Evolutionary conservation across 2,329 filamentous ascomycete genomes (phyloP), one percentile per base, ranked within the genome.

Genomic region (Annulohypoxylon truncatum): DNA sequence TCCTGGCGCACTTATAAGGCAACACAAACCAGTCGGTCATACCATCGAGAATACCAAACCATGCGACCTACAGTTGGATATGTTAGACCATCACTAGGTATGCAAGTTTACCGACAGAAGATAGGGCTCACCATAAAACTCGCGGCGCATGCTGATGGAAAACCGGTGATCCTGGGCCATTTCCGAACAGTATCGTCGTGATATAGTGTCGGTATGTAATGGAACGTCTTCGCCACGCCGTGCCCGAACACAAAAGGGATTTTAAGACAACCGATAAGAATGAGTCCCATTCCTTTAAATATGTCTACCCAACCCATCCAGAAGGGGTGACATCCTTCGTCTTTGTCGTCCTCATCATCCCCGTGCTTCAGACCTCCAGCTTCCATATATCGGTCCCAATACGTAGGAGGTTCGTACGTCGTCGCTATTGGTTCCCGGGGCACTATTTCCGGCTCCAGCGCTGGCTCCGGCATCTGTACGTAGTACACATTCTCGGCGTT

Each of bases 241-340:
- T 72, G 66, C 4, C 61, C 66, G 12, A 70, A 12, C 4, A 64
- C 61, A n/a, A 72, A 46, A 4, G 68, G 68, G 26, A 72, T 58
- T 20, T 64, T 69, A 8, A 70, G 29, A 10, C 9, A 2, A 42
- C 54, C 70, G 2, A 29, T 46, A 13, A 69, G 28, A 9, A 70
- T 65, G 22, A 67, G 31, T 0, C 61, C 61, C 8, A 69, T 42
- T 1, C 68, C 70, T n/a, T 26, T 35, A 1, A 64, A 2, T 6
- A 72, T 64, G 22, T 72, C 70, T 31, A 50, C 48, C 66, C 68
- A 70, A 13, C 58, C 56, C 13, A 54, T 62, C 70, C 68, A 70
- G 57, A 72, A 70, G n/a, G 70, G 70, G 20, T 72, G 70, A 20
- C 57, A 69, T n/a, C 55, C 61, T 20, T 59, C 63, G n/a, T 68